Conservation (phyloP, 2,329 filamentous ascomycete genomes). For the Diaporthe citriasiana region DNA sequence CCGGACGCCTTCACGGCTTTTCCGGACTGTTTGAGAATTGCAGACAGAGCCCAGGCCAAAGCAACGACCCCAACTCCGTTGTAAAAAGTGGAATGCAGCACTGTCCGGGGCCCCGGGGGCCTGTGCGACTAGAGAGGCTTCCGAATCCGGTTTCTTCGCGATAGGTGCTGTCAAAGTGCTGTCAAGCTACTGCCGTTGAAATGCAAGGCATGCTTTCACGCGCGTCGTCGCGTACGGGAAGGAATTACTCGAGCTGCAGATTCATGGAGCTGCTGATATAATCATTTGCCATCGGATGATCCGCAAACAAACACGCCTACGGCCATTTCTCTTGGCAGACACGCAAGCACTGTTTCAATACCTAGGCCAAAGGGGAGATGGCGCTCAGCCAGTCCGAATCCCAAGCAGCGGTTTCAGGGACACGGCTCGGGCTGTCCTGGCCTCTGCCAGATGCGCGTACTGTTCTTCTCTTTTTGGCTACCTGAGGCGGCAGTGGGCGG, state of each 20-base stretch:
- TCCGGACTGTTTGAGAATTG: slow-evolving; percentile 8
- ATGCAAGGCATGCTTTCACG: neutral
- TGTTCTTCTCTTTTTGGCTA: slow-evolving; percentile 4
- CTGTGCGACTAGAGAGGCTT: neutral
- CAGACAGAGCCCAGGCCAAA: neutral
- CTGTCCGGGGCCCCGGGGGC: no score
- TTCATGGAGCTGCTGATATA: slow-evolving; percentile 18
- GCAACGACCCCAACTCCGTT: no score
- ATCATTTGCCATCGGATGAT: slow-evolving; percentile 3
- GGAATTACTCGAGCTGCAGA: slow-evolving; percentile 12
- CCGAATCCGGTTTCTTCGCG: neutral
- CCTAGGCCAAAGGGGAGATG: neutral
- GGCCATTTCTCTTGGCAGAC: neutral
- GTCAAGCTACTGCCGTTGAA: neutral
- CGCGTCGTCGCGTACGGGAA: neutral
- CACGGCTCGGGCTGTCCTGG: slow-evolving; percentile 3
- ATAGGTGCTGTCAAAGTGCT: neutral
- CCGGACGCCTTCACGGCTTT: neutral
- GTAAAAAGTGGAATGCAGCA: neutral
- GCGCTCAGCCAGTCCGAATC: neutral
- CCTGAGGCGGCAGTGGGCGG: neutral
- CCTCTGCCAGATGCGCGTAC: neutral
- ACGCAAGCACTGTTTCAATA: slow-evolving; percentile 28
- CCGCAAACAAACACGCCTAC: neutral
- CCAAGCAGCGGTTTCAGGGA: neutral